Percentiles rank a stretch among this genome's conserved stretches.
Evolutionary conservation across 768 basidiomycete genomes (phyloP).

Genomic region (Bullera alba): DNA sequence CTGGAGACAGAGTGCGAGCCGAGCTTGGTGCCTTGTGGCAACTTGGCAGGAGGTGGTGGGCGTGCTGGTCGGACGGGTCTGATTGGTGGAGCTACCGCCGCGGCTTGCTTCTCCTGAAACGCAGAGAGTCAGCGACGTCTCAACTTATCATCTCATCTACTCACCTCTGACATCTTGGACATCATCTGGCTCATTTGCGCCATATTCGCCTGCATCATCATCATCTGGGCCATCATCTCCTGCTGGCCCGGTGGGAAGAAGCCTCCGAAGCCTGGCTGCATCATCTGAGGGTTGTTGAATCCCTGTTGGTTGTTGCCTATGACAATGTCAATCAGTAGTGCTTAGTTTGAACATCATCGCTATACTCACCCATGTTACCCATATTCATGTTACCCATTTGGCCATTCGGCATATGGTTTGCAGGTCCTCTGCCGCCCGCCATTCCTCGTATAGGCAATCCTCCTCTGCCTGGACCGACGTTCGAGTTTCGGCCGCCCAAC

Average conservation of each 20-base stretch:
- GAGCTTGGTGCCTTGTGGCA: constrained; percentile 36
- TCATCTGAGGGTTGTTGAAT: constrained; percentile 16
- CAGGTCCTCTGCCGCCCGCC: constrained; percentile 8
- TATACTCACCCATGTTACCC: constrained; percentile 12
- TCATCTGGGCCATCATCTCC: constrained; percentile 83
- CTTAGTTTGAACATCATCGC: neutral
- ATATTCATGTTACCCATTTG: constrained; percentile 3
- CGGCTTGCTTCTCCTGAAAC: constrained; percentile 1
- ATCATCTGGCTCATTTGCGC: constrained; percentile 48
- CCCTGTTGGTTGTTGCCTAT: constrained; percentile 21
- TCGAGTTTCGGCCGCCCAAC: constrained; percentile 51
- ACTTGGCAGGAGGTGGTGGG: constrained; percentile 21
- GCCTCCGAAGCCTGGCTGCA: constrained; percentile 21
- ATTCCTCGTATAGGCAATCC: constrained; percentile 17
- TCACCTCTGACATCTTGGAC: constrained; percentile 30
- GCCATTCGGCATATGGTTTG: too few relatives aligned
- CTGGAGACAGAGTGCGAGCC: constrained; percentile 34
- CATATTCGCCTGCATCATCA: constrained; percentile 80
- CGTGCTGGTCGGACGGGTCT: constrained; percentile 15
- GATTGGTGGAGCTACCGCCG: constrained; percentile 15
- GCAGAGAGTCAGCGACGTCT: constrained; percentile 3
- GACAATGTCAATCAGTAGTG: too few relatives aligned
- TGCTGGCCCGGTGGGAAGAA: constrained; percentile 34
- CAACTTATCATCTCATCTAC: neutral
- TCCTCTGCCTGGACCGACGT: neutral